phyloP scores from a whole-genome alignment of 768 basidiomycete genomes.

The Crepidotus variabilis region DNA sequence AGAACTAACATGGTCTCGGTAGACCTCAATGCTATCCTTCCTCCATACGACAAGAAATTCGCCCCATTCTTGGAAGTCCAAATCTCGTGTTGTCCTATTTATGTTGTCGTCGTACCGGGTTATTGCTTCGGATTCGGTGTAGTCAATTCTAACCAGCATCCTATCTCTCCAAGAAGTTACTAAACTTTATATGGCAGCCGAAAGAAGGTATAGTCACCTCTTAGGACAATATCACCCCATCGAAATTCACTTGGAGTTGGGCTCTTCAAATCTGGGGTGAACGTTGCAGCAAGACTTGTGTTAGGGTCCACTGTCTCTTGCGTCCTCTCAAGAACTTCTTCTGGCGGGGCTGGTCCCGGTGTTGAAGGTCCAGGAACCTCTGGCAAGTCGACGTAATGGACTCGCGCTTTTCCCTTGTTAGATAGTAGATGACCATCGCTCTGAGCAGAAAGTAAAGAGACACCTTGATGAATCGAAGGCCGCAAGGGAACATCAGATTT shows the following conservation, averaged over 20 bases:
- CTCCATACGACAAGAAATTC: slow-evolving; percentile 90
- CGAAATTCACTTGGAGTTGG: slow-evolving; percentile 19
- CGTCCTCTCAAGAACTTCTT: slow-evolving; percentile 62
- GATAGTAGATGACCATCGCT: background rate
- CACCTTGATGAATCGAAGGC: background rate
- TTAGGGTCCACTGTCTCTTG: slow-evolving; percentile 53
- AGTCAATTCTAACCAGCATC: slow-evolving; percentile 79
- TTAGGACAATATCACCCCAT: slow-evolving; percentile 60
- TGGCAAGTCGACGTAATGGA: slow-evolving; percentile 34
- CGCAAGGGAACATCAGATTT: slow-evolving; percentile 5
- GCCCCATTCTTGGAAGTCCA: slow-evolving; percentile 64
- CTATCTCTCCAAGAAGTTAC: slow-evolving; percentile 55
- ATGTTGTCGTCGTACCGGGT: slow-evolving; percentile 62
- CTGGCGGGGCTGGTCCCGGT: slow-evolving; percentile 46
- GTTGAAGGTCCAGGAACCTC: slow-evolving; percentile 1
- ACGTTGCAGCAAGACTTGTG: slow-evolving; percentile 63
- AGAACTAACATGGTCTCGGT: slow-evolving; percentile 72
- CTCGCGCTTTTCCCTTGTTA: slow-evolving; percentile 30
- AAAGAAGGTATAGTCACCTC: slow-evolving; percentile 48
- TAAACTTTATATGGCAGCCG: slow-evolving; percentile 6
- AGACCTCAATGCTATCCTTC: slow-evolving; percentile 73
- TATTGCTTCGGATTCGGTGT: slow-evolving; percentile 52
- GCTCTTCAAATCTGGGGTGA: slow-evolving; percentile 16
- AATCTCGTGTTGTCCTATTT: slow-evolving; percentile 58
- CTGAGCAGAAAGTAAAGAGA: slow-evolving; percentile 2